Evolutionary conservation across 441 rosid species (phyloP).

Genomic region (Pelargonium fulgidum): DNA sequence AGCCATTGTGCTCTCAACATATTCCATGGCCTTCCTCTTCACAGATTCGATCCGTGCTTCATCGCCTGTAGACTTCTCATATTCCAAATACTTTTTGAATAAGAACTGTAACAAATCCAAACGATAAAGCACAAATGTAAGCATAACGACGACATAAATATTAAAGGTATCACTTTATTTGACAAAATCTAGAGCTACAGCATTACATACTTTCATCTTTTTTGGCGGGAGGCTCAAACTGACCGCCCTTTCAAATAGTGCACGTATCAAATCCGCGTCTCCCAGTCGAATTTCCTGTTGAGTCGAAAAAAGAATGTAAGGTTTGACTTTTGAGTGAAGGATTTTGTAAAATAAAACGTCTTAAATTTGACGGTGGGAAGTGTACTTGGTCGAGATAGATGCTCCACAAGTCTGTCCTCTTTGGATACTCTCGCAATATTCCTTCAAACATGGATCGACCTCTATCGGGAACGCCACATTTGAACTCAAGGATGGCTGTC

Average conservation of each 20-base stretch:
- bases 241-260: slow-evolving; percentile 80
- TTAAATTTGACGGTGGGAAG: background rate
- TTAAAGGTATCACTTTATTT: slow-evolving; percentile 3
- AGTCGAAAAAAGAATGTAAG: slow-evolving; percentile 14
- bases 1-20: slow-evolving; percentile 49
- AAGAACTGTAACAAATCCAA: slow-evolving; percentile 50
- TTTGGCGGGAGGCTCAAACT: slow-evolving; percentile 81
- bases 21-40: slow-evolving; percentile 77
- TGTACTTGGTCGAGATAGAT: slow-evolving; percentile 86
- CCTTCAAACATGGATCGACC: slow-evolving; percentile 87
- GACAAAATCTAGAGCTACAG: background rate
- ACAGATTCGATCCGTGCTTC: slow-evolving; percentile 58
- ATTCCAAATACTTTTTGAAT: slow-evolving; percentile 80
- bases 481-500: slow-evolving; percentile 83
- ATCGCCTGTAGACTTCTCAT: slow-evolving; percentile 58
- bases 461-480: slow-evolving; percentile 80
- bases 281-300: slow-evolving; percentile 73
- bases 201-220: slow-evolving; percentile 64
- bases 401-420: slow-evolving; percentile 94
- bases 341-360: background rate
- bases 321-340: background rate
- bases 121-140: background rate
- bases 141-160: background rate
- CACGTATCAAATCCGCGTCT: slow-evolving; percentile 57
- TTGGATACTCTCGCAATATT: slow-evolving; percentile 77